These are phyloP conservation scores for Aegilops longissima DNA, from an alignment of 176 grass and related monocot species.

Conservation along the genomic window DNA sequence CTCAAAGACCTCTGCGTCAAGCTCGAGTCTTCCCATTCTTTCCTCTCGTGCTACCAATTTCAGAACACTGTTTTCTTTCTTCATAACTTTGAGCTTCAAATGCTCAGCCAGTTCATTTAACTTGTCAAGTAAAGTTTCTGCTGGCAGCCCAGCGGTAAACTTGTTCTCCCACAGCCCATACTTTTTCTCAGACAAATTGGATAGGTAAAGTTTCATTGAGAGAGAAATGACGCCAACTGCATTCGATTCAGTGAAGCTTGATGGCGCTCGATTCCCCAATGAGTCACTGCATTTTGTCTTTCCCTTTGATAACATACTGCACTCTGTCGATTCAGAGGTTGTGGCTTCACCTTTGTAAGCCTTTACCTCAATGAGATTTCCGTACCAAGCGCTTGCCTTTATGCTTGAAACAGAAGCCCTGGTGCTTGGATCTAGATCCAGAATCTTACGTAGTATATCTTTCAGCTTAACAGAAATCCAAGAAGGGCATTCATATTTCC, in stretches of 20 bases:
- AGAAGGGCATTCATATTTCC: slow-evolving; percentile 44
- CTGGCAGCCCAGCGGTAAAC: slow-evolving; percentile 38
- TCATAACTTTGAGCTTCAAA: slow-evolving; percentile 47
- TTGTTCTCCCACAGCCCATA: slow-evolving; percentile 15
- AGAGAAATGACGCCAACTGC: slow-evolving; percentile 63
- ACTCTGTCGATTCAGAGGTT: slow-evolving; percentile 14
- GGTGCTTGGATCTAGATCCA: slow-evolving; percentile 44
- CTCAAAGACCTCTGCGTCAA: slow-evolving; percentile 48
- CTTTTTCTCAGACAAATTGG: slow-evolving; percentile 42
- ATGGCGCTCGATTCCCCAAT: background rate
- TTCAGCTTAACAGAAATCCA: slow-evolving; percentile 40
- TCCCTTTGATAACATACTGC: too few relatives aligned
- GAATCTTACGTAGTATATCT: slow-evolving; percentile 40
- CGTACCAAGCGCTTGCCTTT: slow-evolving; percentile 45
- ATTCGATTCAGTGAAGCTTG: slow-evolving; percentile 35
- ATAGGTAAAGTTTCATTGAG: slow-evolving; percentile 49
- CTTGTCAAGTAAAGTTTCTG: slow-evolving; percentile 34
- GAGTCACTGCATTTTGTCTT: background rate
- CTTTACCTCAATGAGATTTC: slow-evolving; percentile 20
- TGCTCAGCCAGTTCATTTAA: slow-evolving; percentile 41
- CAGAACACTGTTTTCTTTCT: slow-evolving; percentile 36
- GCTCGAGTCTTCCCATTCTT: slow-evolving; percentile 41
- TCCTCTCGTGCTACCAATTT: slow-evolving; percentile 39
- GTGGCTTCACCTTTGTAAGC: slow-evolving; percentile 16
- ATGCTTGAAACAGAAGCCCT: slow-evolving; percentile 42